Conservation (phyloP, 176 grass and related monocot genomes). For the Aegilops umbellulata region DNA sequence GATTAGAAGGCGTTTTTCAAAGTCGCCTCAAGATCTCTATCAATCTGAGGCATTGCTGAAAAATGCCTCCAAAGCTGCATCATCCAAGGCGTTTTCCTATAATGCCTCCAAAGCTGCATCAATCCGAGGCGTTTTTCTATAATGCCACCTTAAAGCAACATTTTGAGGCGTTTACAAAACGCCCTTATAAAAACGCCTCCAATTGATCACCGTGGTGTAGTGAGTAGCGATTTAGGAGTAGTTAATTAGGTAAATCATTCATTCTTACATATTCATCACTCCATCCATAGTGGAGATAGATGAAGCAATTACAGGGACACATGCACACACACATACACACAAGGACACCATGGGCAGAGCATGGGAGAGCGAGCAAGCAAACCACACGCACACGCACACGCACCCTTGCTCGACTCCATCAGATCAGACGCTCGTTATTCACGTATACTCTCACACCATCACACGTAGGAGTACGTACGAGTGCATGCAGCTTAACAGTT, state of each 20-base stretch:
- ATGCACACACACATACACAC: neutral
- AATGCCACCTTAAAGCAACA: too few species aligned
- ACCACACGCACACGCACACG: neutral
- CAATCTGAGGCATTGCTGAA: too few species aligned
- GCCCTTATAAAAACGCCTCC: too few species aligned
- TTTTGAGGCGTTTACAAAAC: too few species aligned
- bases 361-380: neutral
- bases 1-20: too few species aligned
- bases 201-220: too few species aligned
- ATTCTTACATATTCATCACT: neutral
- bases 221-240: neutral
- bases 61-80: too few species aligned
- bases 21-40: too few species aligned
- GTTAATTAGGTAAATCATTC: neutral
- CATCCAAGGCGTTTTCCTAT: too few species aligned
- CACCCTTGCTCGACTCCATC: neutral
- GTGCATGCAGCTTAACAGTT: slow-evolving; percentile 26
- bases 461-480: neutral
- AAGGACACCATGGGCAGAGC: neutral
- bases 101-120: too few species aligned
- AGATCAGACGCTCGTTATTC: neutral
- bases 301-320: slow-evolving; percentile 5
- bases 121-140: too few species aligned
- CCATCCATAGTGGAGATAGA: slow-evolving; percentile 4
- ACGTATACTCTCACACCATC: neutral